Percentiles rank a stretch among this genome's conserved stretches.
These are phyloP conservation scores for Populus tomentosa DNA, from an alignment of 441 rosid genomes.

Conservation along the genomic window DNA sequence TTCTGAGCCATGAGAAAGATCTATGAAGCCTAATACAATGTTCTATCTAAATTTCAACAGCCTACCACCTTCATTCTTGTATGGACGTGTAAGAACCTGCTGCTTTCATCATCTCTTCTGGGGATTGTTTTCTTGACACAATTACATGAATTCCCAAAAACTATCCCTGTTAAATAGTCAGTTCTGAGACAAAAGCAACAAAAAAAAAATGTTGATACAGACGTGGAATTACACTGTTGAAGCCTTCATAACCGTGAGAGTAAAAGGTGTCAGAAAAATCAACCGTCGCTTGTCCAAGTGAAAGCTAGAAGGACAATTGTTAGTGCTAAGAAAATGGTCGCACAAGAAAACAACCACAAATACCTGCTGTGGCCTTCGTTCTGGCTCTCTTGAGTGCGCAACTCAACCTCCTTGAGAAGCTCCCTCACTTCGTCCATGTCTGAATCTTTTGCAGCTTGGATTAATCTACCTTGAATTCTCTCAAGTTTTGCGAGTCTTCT, in stretches of 20 bases:
- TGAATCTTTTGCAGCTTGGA: conserved; percentile 82
- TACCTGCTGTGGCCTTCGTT: conserved; percentile 34
- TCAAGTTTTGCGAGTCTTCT: conserved; percentile 43
- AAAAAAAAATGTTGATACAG: background rate
- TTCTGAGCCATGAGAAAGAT: too few species aligned
- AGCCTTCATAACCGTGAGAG: background rate
- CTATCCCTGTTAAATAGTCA: background rate
- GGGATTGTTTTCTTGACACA: background rate
- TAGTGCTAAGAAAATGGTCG: conserved; percentile 49
- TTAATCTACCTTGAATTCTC: conserved; percentile 56
- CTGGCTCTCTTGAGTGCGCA: conserved; percentile 35
- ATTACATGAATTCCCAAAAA: background rate
- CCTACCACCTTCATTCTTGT: too few species aligned
- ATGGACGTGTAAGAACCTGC: background rate
- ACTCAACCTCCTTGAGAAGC: conserved; percentile 65
- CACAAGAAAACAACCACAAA: conserved; percentile 60
- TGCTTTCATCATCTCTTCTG: background rate
- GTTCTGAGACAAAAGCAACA: background rate
- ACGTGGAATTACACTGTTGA: background rate
- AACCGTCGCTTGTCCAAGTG: conserved; percentile 78
- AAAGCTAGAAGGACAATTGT: conserved; percentile 62
- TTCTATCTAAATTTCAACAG: background rate
- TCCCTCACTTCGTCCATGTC: conserved; percentile 78
- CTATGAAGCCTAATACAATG: too few species aligned
- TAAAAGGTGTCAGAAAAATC: conserved; percentile 6